Evolutionary conservation across 2,329 filamentous ascomycete genomes (phyloP).

Genomic region (Aspergillus ochraceoroseus): DNA sequence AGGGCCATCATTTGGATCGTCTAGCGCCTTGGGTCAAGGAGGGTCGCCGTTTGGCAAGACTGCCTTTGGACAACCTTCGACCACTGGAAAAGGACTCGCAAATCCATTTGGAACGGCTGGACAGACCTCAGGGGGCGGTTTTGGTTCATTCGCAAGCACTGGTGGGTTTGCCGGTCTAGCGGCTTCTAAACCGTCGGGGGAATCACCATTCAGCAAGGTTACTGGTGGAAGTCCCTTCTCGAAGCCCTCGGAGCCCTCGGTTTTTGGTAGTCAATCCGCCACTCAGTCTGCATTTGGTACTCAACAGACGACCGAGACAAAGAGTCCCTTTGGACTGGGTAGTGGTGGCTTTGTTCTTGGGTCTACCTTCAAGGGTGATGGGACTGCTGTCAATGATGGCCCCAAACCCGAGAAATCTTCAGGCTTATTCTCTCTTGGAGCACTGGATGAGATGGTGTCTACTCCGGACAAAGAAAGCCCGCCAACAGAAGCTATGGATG

Average conservation of each 20-base stretch:
- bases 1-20: slow-evolving; percentile 33
- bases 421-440: slow-evolving; percentile 38
- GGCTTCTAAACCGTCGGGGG: slow-evolving; percentile 21
- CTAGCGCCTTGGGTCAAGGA: slow-evolving; percentile 31
- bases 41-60: slow-evolving; percentile 33
- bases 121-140: slow-evolving; percentile 29
- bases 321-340: slow-evolving; percentile 29
- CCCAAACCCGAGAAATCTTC: slow-evolving; percentile 38
- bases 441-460: slow-evolving; percentile 42
- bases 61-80: slow-evolving; percentile 26
- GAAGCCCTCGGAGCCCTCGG: slow-evolving; percentile 27
- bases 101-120: slow-evolving; percentile 22
- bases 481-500: slow-evolving; percentile 38
- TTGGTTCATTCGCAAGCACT: slow-evolving; percentile 32
- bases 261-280: slow-evolving; percentile 29
- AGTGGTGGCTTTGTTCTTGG: slow-evolving; percentile 40
- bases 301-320: slow-evolving; percentile 27
- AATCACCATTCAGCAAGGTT: slow-evolving; percentile 29
- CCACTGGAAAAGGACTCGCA: slow-evolving; percentile 23
- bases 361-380: slow-evolving; percentile 45
- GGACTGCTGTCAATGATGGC: slow-evolving; percentile 37
- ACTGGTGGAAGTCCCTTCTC: slow-evolving; percentile 27
- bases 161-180: slow-evolving; percentile 27
- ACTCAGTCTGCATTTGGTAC: slow-evolving; percentile 27
- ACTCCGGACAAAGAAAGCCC: slow-evolving; percentile 30